Evolutionary conservation across 306 rosid species (phyloP), one percentile per base, ranked within the genome.

Genomic region (Sophora flavescens): DNA sequence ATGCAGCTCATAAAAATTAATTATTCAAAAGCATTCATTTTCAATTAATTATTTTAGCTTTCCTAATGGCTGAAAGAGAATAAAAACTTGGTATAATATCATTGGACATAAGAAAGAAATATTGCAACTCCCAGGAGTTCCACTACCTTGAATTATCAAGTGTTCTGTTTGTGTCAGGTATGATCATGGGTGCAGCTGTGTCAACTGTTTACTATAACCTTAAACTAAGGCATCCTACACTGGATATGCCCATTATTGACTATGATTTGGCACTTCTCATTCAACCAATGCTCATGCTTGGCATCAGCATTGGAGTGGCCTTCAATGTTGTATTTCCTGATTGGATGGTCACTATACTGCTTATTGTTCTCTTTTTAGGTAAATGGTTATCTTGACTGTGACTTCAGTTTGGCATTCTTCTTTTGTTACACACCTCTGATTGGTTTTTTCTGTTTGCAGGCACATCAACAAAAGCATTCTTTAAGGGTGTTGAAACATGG

Each of bases 201-300:
- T 91, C 98, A 30, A 92, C 97, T 15, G 97, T 90, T 28, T 90
- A 89, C 75, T 94, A 90, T 65, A 94, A 94, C 82, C 97, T 92
- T 75, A 92, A 77, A 74, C 77, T 86, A 45, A 92, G 93, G 80
- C 97, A 92, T 81, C 98, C 98, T 0, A 89, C 91, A 0, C 38
- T 89, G 35, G 69, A 89, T 39, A 78, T 89, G 89, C 95, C 97
- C 26, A 86, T 94, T 50, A 94, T 92, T 6, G 97, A 92, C 82
- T 94, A 94, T 80, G 98, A 94, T 87, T 85, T 94, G 88, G 92
- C 90, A 1, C 83, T 94, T 60, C 93, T 94, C 36, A 83, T 94
- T 72, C 97, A 92, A 80, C 98, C 98, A 4, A 94, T 92, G 98
- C 96, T 94, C 68, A 90, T 94, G 97, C 82, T 92, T 64, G 98